Evolutionary conservation across 306 rosid genomes (phyloP).

Genomic region (Glycine soja): DNA sequence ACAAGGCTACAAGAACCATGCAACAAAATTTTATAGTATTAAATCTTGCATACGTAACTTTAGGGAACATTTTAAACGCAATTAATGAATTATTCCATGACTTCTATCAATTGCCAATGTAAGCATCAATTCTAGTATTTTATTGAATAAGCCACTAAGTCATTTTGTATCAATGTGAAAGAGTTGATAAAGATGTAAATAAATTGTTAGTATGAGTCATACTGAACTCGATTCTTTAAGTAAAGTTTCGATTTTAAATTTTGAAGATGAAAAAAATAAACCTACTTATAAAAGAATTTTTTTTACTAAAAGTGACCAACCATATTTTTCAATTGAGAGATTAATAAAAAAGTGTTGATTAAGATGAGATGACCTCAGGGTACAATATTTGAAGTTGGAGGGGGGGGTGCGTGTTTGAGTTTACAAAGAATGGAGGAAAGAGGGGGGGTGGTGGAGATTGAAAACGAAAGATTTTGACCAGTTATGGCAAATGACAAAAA

Average conservation of each 20-base stretch:
- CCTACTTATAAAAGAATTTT: too few species aligned
- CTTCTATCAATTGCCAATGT: conserved; percentile 17
- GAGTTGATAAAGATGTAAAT: too few species aligned
- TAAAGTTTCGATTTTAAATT: too few species aligned
- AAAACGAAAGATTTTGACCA: conserved; percentile 52
- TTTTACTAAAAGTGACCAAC: too few species aligned
- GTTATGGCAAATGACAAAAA: conserved; percentile 41
- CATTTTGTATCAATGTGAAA: too few species aligned
- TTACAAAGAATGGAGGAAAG: conserved; percentile 42
- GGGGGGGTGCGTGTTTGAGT: conserved; percentile 52
- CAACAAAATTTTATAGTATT: background rate
- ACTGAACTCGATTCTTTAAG: too few species aligned
- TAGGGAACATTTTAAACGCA: background rate
- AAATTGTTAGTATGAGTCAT: fast-evolving
- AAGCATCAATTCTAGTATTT: conserved; percentile 1
- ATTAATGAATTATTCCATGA: conserved; percentile 6
- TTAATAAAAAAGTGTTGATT: background rate
- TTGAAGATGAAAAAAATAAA: too few species aligned
- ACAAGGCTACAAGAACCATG: conserved; percentile 42
- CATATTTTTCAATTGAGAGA: too few species aligned
- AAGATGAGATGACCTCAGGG: conserved; percentile 14
- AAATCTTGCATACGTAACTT: background rate
- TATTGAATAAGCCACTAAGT: too few species aligned
- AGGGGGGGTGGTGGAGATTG: conserved; percentile 35
- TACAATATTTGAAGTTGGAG: conserved; percentile 11